phyloP scores from a whole-genome alignment of 2,329 filamentous ascomycete genomes.

The Diplodia scrobiculata region DNA sequence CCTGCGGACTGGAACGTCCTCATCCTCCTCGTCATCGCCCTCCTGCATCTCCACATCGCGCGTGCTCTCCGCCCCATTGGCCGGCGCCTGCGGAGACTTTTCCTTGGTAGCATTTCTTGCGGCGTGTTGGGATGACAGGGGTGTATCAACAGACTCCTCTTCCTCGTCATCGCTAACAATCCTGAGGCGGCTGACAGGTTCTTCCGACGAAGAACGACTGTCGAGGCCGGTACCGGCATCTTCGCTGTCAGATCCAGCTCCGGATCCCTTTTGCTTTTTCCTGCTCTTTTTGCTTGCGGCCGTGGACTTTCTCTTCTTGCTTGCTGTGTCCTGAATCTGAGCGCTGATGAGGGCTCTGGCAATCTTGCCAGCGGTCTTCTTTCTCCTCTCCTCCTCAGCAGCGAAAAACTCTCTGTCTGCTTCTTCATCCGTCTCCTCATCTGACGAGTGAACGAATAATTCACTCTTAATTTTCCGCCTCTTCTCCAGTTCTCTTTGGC shows the following conservation, averaged over 20 bases:
- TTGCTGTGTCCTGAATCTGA: slow-evolving; percentile 35
- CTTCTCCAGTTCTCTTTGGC: slow-evolving; percentile 74
- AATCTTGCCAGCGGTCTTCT: slow-evolving; percentile 56
- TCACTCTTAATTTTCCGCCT: slow-evolving; percentile 79
- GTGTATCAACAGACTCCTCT: slow-evolving; percentile 42
- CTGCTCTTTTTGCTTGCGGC: slow-evolving; percentile 33
- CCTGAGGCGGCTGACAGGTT: slow-evolving; percentile 32
- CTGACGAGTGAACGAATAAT: slow-evolving; percentile 76
- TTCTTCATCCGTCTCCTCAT: slow-evolving; percentile 85
- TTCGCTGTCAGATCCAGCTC: slow-evolving; percentile 34
- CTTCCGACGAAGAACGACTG: slow-evolving; percentile 38
- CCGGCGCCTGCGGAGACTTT: neutral
- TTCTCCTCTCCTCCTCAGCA: slow-evolving; percentile 68
- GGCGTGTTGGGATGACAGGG: slow-evolving; percentile 45
- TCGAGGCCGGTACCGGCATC: slow-evolving; percentile 35
- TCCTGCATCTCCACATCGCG: slow-evolving; percentile 36
- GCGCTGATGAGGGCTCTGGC: slow-evolving; percentile 53
- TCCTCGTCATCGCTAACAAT: slow-evolving; percentile 38
- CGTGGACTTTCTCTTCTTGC: slow-evolving; percentile 43
- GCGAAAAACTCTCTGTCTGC: slow-evolving; percentile 74
- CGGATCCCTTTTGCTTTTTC: slow-evolving; percentile 43
- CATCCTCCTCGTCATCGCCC: slow-evolving; percentile 47
- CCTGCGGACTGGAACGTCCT: slow-evolving; percentile 42
- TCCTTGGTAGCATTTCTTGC: slow-evolving; percentile 33
- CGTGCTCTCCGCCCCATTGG: neutral